phyloP scores from a whole-genome alignment of 345 rosid species.

The Draba incana region DNA sequence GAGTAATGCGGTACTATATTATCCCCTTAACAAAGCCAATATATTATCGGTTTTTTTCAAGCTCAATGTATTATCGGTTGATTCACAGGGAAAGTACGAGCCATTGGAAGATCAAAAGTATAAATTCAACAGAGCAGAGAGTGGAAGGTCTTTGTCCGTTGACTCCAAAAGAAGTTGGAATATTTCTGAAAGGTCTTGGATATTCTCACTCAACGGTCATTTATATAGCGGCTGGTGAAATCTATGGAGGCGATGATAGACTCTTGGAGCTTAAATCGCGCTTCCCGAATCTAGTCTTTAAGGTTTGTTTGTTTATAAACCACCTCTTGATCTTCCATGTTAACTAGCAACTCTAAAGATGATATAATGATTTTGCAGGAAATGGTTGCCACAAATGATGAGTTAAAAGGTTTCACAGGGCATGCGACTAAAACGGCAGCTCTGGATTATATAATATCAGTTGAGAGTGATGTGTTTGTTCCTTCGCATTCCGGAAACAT shows the following conservation, averaged over 20 bases:
- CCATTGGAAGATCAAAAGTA: constrained; percentile 93
- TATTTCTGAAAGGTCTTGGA: constrained; percentile 83
- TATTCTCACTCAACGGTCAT: constrained; percentile 71
- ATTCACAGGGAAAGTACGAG: constrained; percentile 68
- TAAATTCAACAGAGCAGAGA: constrained; percentile 89
- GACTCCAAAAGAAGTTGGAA: constrained; percentile 91
- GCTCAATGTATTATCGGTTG: background rate
- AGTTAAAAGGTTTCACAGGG: constrained; percentile 58
- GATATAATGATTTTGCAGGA: constrained; percentile 53
- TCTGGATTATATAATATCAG: constrained; percentile 87
- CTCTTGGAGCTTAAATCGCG: constrained; percentile 62
- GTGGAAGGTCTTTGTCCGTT: constrained; percentile 80
- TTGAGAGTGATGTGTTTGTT: constrained; percentile 85
- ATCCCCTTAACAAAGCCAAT: constrained; percentile 16
- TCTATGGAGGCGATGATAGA: constrained; percentile 79
- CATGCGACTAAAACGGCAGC: constrained; percentile 91
- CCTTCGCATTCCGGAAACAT: constrained; percentile 93
- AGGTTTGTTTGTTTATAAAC: constrained; percentile 54
- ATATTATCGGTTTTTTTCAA: background rate
- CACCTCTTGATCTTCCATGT: constrained; percentile 1
- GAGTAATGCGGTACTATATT: constrained; percentile 69
- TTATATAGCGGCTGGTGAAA: constrained; percentile 90
- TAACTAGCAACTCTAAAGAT: constrained; percentile 1
- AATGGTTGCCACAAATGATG: constrained; percentile 59
- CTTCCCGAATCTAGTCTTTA: constrained; percentile 80